Evolutionary conservation across 371 early-diverging fungal species (phyloP).

Genomic region (Lichtheimia corymbifera): DNA sequence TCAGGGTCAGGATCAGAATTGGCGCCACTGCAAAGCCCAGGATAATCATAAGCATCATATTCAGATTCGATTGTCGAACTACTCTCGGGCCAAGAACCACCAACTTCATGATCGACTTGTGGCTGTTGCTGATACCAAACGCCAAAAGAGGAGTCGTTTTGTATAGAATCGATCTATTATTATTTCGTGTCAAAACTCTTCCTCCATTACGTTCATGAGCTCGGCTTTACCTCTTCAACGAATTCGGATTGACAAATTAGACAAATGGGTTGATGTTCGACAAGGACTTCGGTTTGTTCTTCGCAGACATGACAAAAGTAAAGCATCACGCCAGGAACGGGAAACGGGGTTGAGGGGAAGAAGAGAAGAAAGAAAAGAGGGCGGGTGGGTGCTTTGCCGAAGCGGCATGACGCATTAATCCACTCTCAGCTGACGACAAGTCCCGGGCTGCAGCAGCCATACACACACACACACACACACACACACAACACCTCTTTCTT

Average conservation of each 20-base stretch:
- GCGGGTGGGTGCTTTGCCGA: neutral
- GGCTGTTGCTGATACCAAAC: no score
- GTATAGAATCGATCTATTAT: no score
- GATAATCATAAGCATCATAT: no score
- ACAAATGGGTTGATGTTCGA: slow-evolving; percentile 1
- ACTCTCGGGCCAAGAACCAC: no score
- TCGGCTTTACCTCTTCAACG: slow-evolving; percentile 7
- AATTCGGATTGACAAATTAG: slow-evolving; percentile 1
- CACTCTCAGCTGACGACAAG: neutral
- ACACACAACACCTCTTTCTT: neutral
- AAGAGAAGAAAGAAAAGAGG: neutral
- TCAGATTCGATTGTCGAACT: no score
- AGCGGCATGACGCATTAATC: neutral
- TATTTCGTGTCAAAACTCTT: neutral
- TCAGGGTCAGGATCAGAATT: no score
- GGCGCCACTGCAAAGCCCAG: no score
- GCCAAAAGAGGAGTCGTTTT: no score
- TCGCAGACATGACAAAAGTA: slow-evolving; percentile 12
- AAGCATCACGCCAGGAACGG: neutral
- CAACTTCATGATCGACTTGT: no score
- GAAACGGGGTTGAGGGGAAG: neutral
- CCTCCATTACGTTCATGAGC: neutral
- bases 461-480: neutral
- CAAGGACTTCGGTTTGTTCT: neutral
- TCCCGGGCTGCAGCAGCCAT: neutral